Evolutionary conservation across 1,139 yeast species (phyloP).

Genomic region (Blastobotrys proliferans): DNA sequence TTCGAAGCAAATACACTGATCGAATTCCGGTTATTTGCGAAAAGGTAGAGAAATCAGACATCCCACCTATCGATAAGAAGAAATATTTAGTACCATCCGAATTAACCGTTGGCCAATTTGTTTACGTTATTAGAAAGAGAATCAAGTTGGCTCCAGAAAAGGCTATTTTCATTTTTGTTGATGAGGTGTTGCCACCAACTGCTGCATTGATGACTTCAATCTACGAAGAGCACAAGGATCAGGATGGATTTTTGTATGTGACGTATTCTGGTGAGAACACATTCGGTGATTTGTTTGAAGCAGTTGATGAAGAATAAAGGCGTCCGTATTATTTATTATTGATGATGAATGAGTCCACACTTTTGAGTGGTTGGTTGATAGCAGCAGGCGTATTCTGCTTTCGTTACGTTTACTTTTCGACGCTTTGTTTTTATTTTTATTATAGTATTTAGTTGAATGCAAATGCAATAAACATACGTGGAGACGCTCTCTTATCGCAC

Average conservation of each 20-base stretch:
- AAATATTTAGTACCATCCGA: constrained; percentile 96
- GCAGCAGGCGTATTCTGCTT: too few species aligned
- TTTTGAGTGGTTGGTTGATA: too few species aligned
- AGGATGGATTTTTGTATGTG: constrained; percentile 93
- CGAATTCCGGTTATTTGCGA: constrained; percentile 96
- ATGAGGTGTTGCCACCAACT: constrained; percentile 95
- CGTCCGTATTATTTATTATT: too few species aligned
- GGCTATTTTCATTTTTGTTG: constrained; percentile 95
- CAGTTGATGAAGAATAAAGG: constrained; percentile 1
- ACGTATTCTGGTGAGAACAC: constrained; percentile 57
- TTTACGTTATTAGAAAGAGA: constrained; percentile 93
- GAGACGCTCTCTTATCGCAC: too few species aligned
- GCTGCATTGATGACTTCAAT: constrained; percentile 94
- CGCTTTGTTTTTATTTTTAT: neutral
- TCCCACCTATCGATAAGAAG: constrained; percentile 94
- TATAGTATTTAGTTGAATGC: too few species aligned
- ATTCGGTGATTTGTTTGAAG: constrained; percentile 31
- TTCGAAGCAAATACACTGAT: constrained; percentile 82
- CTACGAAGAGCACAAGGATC: constrained; percentile 94
- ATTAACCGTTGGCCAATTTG: constrained; percentile 95
- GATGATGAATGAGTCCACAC: too few species aligned
- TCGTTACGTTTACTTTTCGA: too few species aligned
- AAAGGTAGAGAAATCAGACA: constrained; percentile 94
- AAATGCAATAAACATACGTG: too few species aligned
- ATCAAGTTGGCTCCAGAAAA: constrained; percentile 94